These are phyloP conservation scores for Vigna angularis DNA, from an alignment of 306 rosid genomes.

Conservation along the genomic window DNA sequence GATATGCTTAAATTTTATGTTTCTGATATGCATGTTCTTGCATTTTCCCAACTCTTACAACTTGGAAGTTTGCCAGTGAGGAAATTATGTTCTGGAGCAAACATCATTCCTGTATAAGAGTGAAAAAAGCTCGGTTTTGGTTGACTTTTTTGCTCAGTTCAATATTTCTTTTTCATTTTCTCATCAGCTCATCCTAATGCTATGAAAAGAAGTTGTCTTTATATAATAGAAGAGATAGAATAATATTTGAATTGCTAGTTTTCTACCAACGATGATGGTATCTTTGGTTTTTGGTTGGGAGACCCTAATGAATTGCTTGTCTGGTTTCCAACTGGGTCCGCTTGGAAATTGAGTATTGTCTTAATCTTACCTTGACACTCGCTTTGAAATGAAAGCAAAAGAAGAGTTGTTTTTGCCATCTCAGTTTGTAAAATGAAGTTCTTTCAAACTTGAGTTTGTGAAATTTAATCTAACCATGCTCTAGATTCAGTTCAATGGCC, in stretches of 20 bases:
- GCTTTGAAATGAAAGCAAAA: background rate
- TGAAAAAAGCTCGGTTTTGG: background rate
- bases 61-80: background rate
- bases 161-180: background rate
- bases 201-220: background rate
- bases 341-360: background rate
- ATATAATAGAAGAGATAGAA: background rate
- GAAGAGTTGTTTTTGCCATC: background rate
- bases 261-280: background rate
- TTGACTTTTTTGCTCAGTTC: background rate
- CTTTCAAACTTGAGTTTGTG: background rate
- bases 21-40: background rate
- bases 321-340: background rate
- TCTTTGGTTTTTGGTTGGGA: background rate
- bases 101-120: background rate
- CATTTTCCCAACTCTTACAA: background rate
- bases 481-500: background rate
- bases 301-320: background rate
- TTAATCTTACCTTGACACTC: background rate
- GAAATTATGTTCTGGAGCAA: background rate
- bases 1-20: background rate
- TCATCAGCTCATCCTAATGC: conserved; percentile 9
- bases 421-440: background rate
- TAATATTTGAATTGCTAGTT: background rate
- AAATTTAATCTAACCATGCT: background rate